Evolutionary conservation across 1,139 yeast species (phyloP).

Genomic region (Hyphopichia wangnamkhiaoensis): DNA sequence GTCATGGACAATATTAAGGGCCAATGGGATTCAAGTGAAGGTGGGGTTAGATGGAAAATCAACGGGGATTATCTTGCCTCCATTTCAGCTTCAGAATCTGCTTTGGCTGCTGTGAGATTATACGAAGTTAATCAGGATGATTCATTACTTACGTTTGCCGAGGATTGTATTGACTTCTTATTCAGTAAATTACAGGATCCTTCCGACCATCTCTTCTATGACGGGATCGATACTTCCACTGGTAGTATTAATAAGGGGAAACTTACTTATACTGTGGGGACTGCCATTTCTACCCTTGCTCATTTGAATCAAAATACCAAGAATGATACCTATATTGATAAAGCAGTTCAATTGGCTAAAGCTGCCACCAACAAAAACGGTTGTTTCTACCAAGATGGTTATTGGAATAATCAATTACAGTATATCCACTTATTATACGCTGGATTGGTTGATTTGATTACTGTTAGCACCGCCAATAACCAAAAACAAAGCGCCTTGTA

Average conservation of each 20-base stretch:
- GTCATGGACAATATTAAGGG: conserved; percentile 17
- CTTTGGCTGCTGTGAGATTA: conserved; percentile 30
- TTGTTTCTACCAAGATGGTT: conserved; percentile 11
- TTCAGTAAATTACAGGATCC: conserved; percentile 25
- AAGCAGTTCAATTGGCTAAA: conserved; percentile 10
- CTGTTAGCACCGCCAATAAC: neutral
- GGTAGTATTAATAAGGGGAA: conserved; percentile 22
- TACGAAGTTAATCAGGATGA: conserved; percentile 20
- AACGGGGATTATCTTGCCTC: conserved; percentile 28
- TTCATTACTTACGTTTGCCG: conserved; percentile 22
- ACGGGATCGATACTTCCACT: conserved; percentile 19
- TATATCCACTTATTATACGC: conserved; percentile 11
- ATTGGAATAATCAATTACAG: conserved; percentile 13
- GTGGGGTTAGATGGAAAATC: conserved; percentile 33
- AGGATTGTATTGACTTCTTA: conserved; percentile 23
- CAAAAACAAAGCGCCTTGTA: neutral
- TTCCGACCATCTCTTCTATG: conserved; percentile 24
- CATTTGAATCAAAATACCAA: conserved; percentile 13
- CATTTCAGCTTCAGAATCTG: conserved; percentile 36
- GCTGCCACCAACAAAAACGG: conserved; percentile 11
- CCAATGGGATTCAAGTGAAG: conserved; percentile 22
- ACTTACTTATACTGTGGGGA: conserved; percentile 28
- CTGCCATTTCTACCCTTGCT: conserved; percentile 24
- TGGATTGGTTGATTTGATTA: conserved; percentile 13
- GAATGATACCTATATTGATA: conserved; percentile 7